Conservation (phyloP, 345 rosid species). For the Geranium rotundifolium region DNA sequence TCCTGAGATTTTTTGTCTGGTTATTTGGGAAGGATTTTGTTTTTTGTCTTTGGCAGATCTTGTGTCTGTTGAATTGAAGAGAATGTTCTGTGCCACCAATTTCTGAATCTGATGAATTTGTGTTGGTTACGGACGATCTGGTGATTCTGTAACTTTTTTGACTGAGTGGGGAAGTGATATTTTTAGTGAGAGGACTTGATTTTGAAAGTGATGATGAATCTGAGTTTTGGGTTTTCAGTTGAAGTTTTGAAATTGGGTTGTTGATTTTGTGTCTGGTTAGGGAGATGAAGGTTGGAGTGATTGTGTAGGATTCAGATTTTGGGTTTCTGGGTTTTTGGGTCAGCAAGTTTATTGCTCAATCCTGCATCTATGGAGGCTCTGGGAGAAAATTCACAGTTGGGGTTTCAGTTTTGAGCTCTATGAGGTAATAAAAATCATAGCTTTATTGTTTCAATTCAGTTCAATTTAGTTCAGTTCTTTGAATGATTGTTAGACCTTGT, state of each 20-base stretch:
- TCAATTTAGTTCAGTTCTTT: no score
- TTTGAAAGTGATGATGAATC: background rate
- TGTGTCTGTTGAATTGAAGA: background rate
- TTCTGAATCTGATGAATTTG: background rate
- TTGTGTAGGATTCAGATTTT: conserved; percentile 12
- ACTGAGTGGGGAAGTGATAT: conserved; percentile 3
- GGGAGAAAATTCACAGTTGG: background rate
- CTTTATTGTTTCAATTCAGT: background rate
- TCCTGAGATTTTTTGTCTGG: no score
- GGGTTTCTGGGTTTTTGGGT: conserved; percentile 3
- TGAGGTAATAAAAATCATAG: background rate
- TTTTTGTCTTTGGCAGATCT: background rate
- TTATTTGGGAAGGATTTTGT: no score
- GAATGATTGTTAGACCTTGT: background rate
- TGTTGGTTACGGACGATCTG: conserved; percentile 7
- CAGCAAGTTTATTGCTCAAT: background rate
- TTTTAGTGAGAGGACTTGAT: conserved; percentile 6
- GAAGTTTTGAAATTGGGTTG: background rate
- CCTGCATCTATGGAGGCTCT: background rate
- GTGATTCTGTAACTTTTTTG: background rate
- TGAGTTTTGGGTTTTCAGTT: conserved; percentile 8
- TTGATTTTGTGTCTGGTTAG: background rate
- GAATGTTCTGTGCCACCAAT: background rate
- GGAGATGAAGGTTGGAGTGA: background rate
- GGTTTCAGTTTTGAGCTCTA: background rate